Evolutionary conservation across 805 yeast species (phyloP), one percentile per base, ranked within the genome.

Genomic region (Millerozyma miso): DNA sequence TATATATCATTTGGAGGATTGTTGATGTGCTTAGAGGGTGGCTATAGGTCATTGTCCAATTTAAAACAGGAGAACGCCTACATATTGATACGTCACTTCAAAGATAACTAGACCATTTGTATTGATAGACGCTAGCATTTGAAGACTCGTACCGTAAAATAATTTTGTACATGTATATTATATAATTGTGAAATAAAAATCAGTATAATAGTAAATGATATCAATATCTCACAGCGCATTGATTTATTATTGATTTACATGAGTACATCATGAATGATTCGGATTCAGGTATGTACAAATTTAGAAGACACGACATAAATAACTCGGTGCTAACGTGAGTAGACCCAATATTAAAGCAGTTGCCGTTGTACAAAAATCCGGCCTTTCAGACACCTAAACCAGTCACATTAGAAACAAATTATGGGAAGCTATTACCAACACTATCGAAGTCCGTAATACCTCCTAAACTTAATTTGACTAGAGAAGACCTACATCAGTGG

Each of bases 1-100:
- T 93, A 88, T 61, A 87, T 88, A 44, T 91, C 98, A 3, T 93
- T 90, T 63, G 99, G 99, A 43, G 99, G 99, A 3, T 76, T 93
- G 55, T 74, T 93, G 54, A 77, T 91, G 81, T 85, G 97, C 58
- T 73, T 93, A 50, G 98, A 93, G 69, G 99, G 99, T 54, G 87
- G 88, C 44, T 93, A 90, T 71, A 81, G 97, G 65, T 83, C 85
- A 37, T 79, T 93, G 58, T 85, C 91, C 41, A 76, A 81, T 55
- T 80, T 93, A 65, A 93, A 91, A 67, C 98, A 91, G 71, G 98
- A 91, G 60, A 88, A 87, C 60, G 83, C 95, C 50, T 93, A 90
- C 69, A 74, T 93, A 56, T 76, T 93, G 62, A 83, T 91, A 58
- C 89, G 99, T 73, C 85, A 77, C 55, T 78, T 69, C 53, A 69